Evolutionary conservation across 768 basidiomycete species (phyloP).

Genomic region (Amanita exitialis): DNA sequence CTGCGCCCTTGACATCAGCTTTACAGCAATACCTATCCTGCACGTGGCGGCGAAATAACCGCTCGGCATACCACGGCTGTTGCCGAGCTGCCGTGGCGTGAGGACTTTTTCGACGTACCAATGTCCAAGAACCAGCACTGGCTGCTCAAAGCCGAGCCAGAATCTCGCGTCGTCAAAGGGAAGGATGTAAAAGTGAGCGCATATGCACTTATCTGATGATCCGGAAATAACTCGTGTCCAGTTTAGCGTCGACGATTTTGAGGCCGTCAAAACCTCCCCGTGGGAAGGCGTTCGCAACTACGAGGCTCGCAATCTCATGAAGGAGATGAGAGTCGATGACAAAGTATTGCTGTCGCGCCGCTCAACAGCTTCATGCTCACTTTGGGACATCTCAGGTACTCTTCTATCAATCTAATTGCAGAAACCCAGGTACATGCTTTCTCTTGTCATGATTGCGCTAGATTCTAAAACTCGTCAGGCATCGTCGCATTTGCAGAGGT

Average conservation of each 20-base stretch:
- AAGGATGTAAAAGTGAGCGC: slow-evolving; percentile 68
- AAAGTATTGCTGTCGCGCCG: slow-evolving; percentile 32
- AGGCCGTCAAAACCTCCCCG: slow-evolving; percentile 53
- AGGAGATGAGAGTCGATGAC: slow-evolving; percentile 67
- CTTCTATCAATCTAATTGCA: slow-evolving; percentile 87
- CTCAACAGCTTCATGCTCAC: background rate
- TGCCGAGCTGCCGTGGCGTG: background rate
- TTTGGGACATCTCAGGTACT: slow-evolving; percentile 40
- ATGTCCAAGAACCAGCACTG: slow-evolving; percentile 30
- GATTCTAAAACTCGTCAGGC: slow-evolving; percentile 26
- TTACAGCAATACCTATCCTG: background rate
- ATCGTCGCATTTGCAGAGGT: slow-evolving; percentile 81
- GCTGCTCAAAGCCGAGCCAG: slow-evolving; percentile 84
- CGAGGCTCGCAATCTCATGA: slow-evolving; percentile 78
- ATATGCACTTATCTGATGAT: background rate
- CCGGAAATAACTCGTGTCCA: slow-evolving; percentile 16
- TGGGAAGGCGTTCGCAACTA: slow-evolving; percentile 89
- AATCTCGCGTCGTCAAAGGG: slow-evolving; percentile 75
- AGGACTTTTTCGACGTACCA: background rate
- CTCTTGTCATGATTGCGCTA: slow-evolving; percentile 3
- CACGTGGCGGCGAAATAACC: background rate
- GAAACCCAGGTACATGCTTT: slow-evolving; percentile 48
- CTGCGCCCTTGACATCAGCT: background rate
- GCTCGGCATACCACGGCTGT: background rate
- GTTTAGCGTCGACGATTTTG: slow-evolving; percentile 87